Evolutionary conservation across 345 rosid genomes (phyloP).

Genomic region (Stellera chamaejasme): DNA sequence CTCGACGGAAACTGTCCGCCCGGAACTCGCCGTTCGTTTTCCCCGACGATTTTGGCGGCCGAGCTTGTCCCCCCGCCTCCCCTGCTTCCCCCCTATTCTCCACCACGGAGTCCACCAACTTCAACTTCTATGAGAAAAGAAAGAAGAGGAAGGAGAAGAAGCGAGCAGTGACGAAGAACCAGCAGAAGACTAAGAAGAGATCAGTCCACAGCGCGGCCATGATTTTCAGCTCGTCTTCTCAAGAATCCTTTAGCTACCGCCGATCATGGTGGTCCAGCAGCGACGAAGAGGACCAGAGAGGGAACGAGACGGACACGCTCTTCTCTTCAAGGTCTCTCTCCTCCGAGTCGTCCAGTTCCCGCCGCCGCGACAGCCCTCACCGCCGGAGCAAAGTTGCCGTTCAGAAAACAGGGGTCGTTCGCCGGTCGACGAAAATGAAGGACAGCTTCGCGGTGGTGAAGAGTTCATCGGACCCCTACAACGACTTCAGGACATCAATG

Average conservation of each 20-base stretch:
- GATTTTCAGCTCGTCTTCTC: slow-evolving; percentile 41
- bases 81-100: slow-evolving; percentile 30
- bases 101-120: slow-evolving; percentile 11
- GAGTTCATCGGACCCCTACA: slow-evolving; percentile 59
- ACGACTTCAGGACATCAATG: slow-evolving; percentile 70
- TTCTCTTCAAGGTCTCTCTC: slow-evolving; percentile 72
- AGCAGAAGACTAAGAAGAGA: slow-evolving; percentile 12
- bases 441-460: slow-evolving; percentile 86
- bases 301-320: slow-evolving; percentile 40
- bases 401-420: slow-evolving; percentile 14
- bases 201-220: slow-evolving; percentile 6
- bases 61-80: slow-evolving; percentile 31
- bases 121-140: slow-evolving; percentile 25
- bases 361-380: slow-evolving; percentile 6
- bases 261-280: slow-evolving; percentile 57
- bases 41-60: slow-evolving; percentile 1
- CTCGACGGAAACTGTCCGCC: slow-evolving; percentile 20
- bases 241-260: slow-evolving; percentile 24
- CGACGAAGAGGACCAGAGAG: slow-evolving; percentile 35
- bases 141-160: slow-evolving; percentile 22
- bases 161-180: slow-evolving; percentile 1
- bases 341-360: slow-evolving; percentile 47
- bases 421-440: slow-evolving; percentile 30
- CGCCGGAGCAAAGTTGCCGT: slow-evolving; percentile 13
- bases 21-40: slow-evolving; percentile 20